phyloP scores from a whole-genome alignment of 371 early-diverging fungal genomes.

The Circinella minor region DNA sequence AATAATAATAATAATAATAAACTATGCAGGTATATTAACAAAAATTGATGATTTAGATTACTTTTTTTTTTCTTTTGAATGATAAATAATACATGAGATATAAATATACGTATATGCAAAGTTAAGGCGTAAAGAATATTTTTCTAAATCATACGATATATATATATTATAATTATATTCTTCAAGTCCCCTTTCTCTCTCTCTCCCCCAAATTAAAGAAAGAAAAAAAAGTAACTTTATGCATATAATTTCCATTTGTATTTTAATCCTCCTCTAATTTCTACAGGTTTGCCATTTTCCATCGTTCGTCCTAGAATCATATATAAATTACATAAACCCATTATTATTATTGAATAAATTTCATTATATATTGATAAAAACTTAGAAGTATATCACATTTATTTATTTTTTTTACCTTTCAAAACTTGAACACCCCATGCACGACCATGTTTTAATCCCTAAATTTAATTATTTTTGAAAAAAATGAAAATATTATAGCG shows the following conservation, averaged over 20 bases:
- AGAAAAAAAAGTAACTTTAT: background rate
- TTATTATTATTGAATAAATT: too few relatives aligned
- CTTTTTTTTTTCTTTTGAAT: background rate
- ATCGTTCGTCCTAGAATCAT: constrained; percentile 33
- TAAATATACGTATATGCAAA: too few relatives aligned
- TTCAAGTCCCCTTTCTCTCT: background rate
- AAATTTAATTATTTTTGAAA: background rate
- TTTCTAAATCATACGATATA: constrained; percentile 8
- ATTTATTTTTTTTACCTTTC: constrained; percentile 26
- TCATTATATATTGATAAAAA: too few relatives aligned
- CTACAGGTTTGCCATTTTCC: constrained; percentile 36
- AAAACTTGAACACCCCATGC: constrained; percentile 42
- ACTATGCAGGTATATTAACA: constrained; percentile 1
- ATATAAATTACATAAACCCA: too few relatives aligned
- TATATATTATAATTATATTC: too few relatives aligned
- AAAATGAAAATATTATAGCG: background rate
- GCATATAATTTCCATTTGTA: constrained; percentile 28
- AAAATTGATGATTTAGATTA: background rate
- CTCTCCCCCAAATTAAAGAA: background rate
- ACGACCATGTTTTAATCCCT: constrained; percentile 32
- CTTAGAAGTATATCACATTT: background rate
- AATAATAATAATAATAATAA: background rate
- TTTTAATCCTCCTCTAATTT: constrained; percentile 40
- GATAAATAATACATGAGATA: too few relatives aligned
- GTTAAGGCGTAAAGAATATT: too few relatives aligned